These are phyloP conservation scores for Takakia lepidozioides DNA, from an alignment of 225 moss, liverwort and hornwort genomes.

Conservation along the genomic window DNA sequence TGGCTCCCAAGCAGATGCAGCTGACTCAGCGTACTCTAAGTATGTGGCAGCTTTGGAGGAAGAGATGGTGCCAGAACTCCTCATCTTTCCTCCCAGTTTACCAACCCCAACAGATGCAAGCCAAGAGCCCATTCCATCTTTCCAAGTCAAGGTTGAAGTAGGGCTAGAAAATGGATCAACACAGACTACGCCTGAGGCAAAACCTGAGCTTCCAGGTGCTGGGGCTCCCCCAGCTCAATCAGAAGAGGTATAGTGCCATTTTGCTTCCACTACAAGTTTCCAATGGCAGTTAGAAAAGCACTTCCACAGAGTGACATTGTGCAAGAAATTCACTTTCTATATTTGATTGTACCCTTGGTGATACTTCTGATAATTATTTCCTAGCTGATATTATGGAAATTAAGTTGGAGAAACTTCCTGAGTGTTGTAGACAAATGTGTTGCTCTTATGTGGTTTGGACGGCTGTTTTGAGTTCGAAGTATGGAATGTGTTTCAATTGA, in stretches of 20 bases:
- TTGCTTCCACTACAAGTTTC: background rate
- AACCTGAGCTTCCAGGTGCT: conserved; percentile 27
- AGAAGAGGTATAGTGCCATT: conserved; percentile 25
- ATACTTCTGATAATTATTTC: too few species aligned
- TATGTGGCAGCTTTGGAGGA: conserved; percentile 60
- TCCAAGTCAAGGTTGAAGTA: conserved; percentile 25
- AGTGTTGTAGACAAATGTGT: too few species aligned
- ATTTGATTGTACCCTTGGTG: too few species aligned
- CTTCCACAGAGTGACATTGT: too few species aligned
- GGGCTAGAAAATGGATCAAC: conserved; percentile 42
- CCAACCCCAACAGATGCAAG: conserved; percentile 35
- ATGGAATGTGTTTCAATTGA: too few species aligned
- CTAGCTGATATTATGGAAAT: too few species aligned
- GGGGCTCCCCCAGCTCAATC: conserved; percentile 15
- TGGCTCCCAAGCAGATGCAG: conserved; percentile 58
- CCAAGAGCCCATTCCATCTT: conserved; percentile 28
- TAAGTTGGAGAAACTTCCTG: too few species aligned
- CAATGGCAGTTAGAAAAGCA: background rate
- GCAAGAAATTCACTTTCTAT: too few species aligned
- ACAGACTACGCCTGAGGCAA: conserved; percentile 31
- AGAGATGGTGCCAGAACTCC: conserved; percentile 82
- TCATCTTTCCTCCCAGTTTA: conserved; percentile 45
- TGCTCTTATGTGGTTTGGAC: too few species aligned
- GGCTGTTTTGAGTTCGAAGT: too few species aligned
- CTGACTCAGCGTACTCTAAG: conserved; percentile 64